Percentiles rank a stretch among this genome's conserved stretches.
These are phyloP conservation scores for Flaveria bidentis DNA, from an alignment of 129 eudicot genomes.

Conservation along the genomic window DNA sequence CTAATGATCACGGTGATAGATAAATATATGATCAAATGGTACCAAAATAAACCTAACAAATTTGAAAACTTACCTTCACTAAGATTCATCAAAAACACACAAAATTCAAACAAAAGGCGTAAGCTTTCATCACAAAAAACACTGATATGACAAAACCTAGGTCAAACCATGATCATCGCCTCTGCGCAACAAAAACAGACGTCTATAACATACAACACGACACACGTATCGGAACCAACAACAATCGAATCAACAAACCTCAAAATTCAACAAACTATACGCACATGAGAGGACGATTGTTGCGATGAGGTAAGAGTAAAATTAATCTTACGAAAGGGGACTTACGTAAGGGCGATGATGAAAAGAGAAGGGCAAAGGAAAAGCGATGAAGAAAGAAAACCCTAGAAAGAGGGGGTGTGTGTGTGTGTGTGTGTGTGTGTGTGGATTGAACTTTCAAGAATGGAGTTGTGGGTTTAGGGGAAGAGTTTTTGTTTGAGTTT, in stretches of 20 bases:
- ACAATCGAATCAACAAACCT: not conserved
- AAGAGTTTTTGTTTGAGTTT: conserved; percentile 37
- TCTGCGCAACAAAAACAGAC: not conserved
- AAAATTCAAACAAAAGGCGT: not conserved
- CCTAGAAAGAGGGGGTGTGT: conserved; percentile 8
- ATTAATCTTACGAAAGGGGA: not conserved
- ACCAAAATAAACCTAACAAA: not conserved
- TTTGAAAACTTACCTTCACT: not conserved
- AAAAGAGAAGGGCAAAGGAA: not conserved
- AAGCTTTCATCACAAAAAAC: not conserved
- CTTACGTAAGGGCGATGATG: conserved; percentile 25
- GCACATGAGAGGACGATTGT: conserved; percentile 13
- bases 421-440: too few species aligned
- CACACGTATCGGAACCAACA: not conserved
- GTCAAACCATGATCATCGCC: conserved; percentile 30
- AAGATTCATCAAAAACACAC: not conserved
- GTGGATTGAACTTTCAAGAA: not conserved
- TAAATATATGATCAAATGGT: not conserved
- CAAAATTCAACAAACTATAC: not conserved
- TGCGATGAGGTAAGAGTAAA: not conserved
- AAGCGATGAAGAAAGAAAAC: conserved; percentile 16
- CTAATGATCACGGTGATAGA: not conserved
- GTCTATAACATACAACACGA: not conserved
- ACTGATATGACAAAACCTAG: not conserved
- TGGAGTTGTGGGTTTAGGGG: conserved; percentile 35